Evolutionary conservation across 2,329 filamentous ascomycete genomes (phyloP).

Genomic region (Claviceps purpurea): DNA sequence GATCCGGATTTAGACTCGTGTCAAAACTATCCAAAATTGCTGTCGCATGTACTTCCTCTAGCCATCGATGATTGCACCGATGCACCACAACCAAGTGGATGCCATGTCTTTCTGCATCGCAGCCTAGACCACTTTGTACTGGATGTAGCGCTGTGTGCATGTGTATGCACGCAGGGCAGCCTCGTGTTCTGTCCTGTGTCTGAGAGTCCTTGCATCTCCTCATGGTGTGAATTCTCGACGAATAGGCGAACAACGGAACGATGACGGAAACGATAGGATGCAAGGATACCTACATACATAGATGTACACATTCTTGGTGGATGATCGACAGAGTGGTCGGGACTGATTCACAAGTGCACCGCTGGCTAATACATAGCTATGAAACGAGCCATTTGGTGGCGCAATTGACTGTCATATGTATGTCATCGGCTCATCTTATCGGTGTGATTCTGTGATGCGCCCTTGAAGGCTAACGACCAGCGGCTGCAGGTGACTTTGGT

Average conservation of each 20-base stretch:
- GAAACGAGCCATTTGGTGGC: not conserved
- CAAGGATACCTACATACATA: not conserved
- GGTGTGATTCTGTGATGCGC: not conserved
- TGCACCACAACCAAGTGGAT: slow-evolving; percentile 1
- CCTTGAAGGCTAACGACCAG: not conserved
- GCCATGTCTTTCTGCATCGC: not conserved
- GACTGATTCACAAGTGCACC: not conserved
- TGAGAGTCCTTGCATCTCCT: not conserved
- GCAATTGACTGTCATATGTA: not conserved
- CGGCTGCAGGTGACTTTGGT: not conserved
- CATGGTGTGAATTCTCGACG: not conserved
- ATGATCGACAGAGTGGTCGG: too few relatives aligned
- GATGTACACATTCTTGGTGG: not conserved
- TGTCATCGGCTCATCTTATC: not conserved
- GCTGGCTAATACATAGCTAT: not conserved
- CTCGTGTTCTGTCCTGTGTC: not conserved
- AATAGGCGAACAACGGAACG: not conserved
- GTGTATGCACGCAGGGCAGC: slow-evolving; percentile 1
- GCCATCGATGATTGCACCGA: not conserved
- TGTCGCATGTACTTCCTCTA: not conserved
- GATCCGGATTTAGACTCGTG: not conserved
- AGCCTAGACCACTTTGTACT: not conserved
- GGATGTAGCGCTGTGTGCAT: not conserved
- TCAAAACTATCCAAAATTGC: not conserved
- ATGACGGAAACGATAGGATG: not conserved